These are phyloP conservation scores for Myotisia sp. DNA, from an alignment of 2,329 filamentous ascomycete species.

Conservation along the genomic window DNA sequence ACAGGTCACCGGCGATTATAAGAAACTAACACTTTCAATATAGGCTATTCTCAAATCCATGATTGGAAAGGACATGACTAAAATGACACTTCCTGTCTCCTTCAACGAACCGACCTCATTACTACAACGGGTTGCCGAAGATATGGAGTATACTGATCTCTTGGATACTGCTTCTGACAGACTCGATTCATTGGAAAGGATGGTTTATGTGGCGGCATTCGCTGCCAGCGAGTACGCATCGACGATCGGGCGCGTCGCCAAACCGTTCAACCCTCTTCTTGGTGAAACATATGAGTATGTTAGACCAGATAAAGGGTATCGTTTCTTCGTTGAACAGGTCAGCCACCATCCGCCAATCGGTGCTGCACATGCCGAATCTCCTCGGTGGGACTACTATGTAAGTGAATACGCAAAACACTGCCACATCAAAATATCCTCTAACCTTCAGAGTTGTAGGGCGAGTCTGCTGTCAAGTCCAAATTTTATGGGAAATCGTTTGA, in stretches of 20 bases:
- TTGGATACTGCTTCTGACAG: slow-evolving; percentile 78
- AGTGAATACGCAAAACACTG: slow-evolving; percentile 16
- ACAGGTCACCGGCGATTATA: too few relatives aligned
- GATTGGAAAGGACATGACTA: slow-evolving; percentile 99
- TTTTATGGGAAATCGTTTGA: slow-evolving; percentile 98
- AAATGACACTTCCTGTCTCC: slow-evolving; percentile 95
- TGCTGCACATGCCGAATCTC: slow-evolving; percentile 80
- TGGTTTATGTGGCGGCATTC: slow-evolving; percentile 91
- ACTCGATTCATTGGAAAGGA: slow-evolving; percentile 71
- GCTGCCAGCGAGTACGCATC: slow-evolving; percentile 94
- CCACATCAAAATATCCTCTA: neutral
- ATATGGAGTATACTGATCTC: slow-evolving; percentile 94
- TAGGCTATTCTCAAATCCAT: slow-evolving; percentile 95
- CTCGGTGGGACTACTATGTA: slow-evolving; percentile 85
- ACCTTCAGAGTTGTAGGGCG: slow-evolving; percentile 43
- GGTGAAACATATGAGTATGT: slow-evolving; percentile 97
- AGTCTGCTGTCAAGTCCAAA: slow-evolving; percentile 88
- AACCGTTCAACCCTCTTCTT: slow-evolving; percentile 92
- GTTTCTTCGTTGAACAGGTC: slow-evolving; percentile 97
- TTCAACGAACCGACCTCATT: slow-evolving; percentile 98
- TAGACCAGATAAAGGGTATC: slow-evolving; percentile 88
- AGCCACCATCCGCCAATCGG: slow-evolving; percentile 93
- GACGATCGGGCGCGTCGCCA: slow-evolving; percentile 89
- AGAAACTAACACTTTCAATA: neutral
- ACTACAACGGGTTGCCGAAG: slow-evolving; percentile 85